Evolutionary conservation across 2,329 filamentous ascomycete species (phyloP), one percentile per base, ranked within the genome.

Genomic region (Diaporthe amygdali): DNA sequence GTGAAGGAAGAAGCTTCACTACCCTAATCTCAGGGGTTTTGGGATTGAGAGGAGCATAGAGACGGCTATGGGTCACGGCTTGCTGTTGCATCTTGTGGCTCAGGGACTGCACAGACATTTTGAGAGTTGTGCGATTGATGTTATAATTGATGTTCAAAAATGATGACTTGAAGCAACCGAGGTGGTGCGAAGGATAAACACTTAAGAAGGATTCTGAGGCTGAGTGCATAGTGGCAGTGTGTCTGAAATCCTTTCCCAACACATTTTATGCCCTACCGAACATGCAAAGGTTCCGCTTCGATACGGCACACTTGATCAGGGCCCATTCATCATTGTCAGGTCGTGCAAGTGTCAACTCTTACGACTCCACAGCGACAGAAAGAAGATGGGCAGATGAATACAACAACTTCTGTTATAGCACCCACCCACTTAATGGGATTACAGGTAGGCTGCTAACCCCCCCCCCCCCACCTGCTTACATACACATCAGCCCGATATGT

Each of bases 11-110:
- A n/a, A 74, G 63, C 39, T 59, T 61, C 15, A 73, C 55, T 10
- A 74, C 54, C n/a, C 73, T 66, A 22, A 74, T 69, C 67, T 73
- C 72, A 25, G 66, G 68, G 4, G 46, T 34, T 5, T 49, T n/a
- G 22, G 32, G 20, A 39, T 66, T 47, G 2, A 74, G 47, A 5
- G 61, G 27, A 8, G 22, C 25, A 25, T 72, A 68, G 44, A 66
- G n/a, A n/a, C n/a, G n/a, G n/a, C n/a, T n/a, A n/a, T n/a, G n/a
- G n/a, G n/a, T n/a, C n/a, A n/a, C n/a, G n/a, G n/a, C n/a, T n/a
- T n/a, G n/a, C n/a, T n/a, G n/a, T n/a, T 49, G 46, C n/a, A 25
- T 49, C 8, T 49, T 49, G 46, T 49, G 46, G 22, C 46, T 49
- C 46, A 22, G 8, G 46, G n/a, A 25, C 12, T 25, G n/a, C 8